Evolutionary conservation across 164 flowering plant species (phyloP), one percentile per base, ranked within the genome.

Genomic region (Chloranthus sessilifolius): DNA sequence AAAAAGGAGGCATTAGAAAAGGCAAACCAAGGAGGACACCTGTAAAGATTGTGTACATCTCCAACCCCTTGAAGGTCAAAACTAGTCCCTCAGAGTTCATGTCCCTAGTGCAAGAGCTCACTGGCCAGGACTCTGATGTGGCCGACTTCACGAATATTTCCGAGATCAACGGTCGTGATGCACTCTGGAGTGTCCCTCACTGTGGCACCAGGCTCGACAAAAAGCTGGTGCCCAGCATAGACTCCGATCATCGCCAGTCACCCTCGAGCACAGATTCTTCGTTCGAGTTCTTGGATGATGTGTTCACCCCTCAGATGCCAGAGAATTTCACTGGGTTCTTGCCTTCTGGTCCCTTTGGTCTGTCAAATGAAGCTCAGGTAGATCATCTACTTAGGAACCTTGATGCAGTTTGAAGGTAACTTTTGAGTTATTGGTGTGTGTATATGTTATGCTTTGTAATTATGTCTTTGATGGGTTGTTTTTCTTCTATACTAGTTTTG

Each of bases 11-110:
- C n/a, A n/a, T n/a, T n/a, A n/a, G 40, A 42, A 21, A 5, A 62
- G 30, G 37, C 50, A 26, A 1, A 30, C 31, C 7, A 56, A n/a
- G n/a, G 44, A 34, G 7, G 46, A 43, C 51, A 8, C 39, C 64
- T 0, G 33, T 87, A 50, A 88, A 88, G 56, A 86, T 88, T 10
- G 90, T 82, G 41, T 82, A 84, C 74, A 82, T 88, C 28, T 80
- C 88, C 5, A 78, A 63, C 50, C 96, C 96, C 9, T 71, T 80
- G 82, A 88, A 73, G 77, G 81, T 84, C 16, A 69, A 72, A 58
- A 74, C 85, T 0, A 64, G 78, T 26, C 88, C 81, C 9, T 74
- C 90, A 1, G 59, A 75, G 45, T 88, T 88, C 48, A 61, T 82
- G 31, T 74, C 85, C 20, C 53, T 74, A 4, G 96, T 88, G 7